Conservation (phyloP, 2,329 filamentous ascomycete species). For the Exophiala aquamarina region DNA sequence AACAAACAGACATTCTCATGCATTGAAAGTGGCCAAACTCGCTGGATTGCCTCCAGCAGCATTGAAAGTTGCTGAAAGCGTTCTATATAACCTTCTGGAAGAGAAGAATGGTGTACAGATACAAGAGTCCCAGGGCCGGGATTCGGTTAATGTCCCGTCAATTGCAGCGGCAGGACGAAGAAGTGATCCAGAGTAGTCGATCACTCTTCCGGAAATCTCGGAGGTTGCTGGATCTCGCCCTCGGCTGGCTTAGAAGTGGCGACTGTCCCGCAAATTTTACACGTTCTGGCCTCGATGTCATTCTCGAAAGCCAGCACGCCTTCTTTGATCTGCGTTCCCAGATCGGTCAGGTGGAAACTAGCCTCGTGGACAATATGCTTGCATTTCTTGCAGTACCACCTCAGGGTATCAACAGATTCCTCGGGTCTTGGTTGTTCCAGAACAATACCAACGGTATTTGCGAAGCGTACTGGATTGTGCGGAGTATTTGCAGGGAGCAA, state of each 20-base stretch:
- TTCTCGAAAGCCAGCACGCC: constrained; percentile 80
- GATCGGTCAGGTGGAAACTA: constrained; percentile 81
- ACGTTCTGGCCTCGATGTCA: constrained; percentile 69
- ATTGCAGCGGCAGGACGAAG: neutral
- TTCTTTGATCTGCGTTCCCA: constrained; percentile 92
- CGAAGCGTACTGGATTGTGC: constrained; percentile 92
- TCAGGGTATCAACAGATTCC: constrained; percentile 71
- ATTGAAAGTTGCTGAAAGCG: constrained; percentile 61
- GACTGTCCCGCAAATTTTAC: constrained; percentile 71
- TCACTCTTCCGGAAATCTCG: constrained; percentile 32
- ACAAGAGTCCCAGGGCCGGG: neutral
- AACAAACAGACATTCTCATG: constrained; percentile 84
- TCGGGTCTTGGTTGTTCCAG: constrained; percentile 79
- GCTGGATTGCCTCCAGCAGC: constrained; percentile 77
- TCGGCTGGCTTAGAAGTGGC: constrained; percentile 56
- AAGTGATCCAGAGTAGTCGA: neutral
- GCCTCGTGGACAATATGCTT: constrained; percentile 77
- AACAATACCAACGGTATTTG: constrained; percentile 89
- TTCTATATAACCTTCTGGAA: constrained; percentile 15
- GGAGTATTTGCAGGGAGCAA: constrained; percentile 91
- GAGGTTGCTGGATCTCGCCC: constrained; percentile 45
- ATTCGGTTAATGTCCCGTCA: neutral
- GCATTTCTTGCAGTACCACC: constrained; percentile 85
- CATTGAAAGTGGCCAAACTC: constrained; percentile 87
- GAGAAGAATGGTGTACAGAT: constrained; percentile 4